Evolutionary conservation across 192 early-diverging fungal species (phyloP), one percentile per base, ranked within the genome.

Genomic region (Dissophora ornata): DNA sequence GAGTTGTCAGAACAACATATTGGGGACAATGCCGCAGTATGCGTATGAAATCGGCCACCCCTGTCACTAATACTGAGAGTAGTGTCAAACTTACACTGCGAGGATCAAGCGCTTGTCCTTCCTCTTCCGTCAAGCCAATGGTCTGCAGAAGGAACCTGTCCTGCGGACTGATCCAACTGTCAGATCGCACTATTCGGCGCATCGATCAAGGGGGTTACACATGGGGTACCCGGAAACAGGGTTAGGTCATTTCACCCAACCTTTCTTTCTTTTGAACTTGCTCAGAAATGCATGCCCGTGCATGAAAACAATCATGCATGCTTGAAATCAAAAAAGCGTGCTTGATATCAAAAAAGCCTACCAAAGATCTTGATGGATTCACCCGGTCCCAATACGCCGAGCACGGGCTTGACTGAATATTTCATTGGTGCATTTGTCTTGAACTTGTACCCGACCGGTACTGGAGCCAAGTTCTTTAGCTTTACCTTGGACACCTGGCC

Each of bases 391-490:
- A 82, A n/a, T 16, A 68, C 60, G 4, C 77, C 81, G n/a, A 75
- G 52, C 24, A 82, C 81, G n/a, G 81, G 81, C 46, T 79, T 79
- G 45, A 82, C 81, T 12, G 69, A 79, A 36, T 82, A 82, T 34
- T 79, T 71, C 34, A 62, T 61, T 21, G 81, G 81, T 15, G 81
- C 69, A 34, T 82, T 82, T 25, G 81, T 82, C 66, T 82, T 82
- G 51, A 82, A 69, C 67, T 82, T 77, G 58, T 50, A 77, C 22
- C 64, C 73, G 9, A 77, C 59, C 1, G 73, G 64, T 9, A 21
- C 28, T 7, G 58, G 25, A 2, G 58, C 30, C 19, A 48, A 11
- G 57, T 77, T 77, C 32, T 55, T 67, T n/a, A 77, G 45, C 40
- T 62, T 62, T 12, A 67, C 34, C 22, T 77, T 77, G 29, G 73